Percentiles rank a stretch among this genome's conserved stretches.
phyloP scores from a whole-genome alignment of 257 asterid species.

The Petunia secreta region DNA sequence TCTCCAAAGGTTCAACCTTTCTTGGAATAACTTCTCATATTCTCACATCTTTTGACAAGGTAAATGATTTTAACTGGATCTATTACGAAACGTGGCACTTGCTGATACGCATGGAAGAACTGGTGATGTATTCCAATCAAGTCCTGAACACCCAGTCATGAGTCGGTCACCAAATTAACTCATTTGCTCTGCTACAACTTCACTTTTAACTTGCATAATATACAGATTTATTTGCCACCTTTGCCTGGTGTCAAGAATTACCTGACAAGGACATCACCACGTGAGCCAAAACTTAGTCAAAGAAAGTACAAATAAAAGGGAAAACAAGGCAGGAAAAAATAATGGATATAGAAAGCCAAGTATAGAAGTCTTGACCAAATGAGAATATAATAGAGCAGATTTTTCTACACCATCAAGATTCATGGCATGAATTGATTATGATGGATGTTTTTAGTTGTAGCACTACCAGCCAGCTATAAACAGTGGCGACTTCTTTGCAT shows the following conservation, averaged over 20 bases:
- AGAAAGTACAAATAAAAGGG: neutral
- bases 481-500: neutral
- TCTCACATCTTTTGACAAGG: constrained; percentile 14
- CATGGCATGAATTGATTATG: neutral
- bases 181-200: neutral
- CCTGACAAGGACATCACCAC: constrained; percentile 17
- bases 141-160: neutral
- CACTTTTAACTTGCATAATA: neutral
- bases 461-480: constrained; percentile 9
- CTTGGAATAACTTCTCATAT: constrained; percentile 31
- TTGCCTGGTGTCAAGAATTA: neutral
- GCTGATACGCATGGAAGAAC: no score
- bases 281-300: neutral
- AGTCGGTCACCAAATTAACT: neutral
- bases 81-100: no score
- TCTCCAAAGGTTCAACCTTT: constrained; percentile 26
- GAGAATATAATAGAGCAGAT: neutral
- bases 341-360: neutral
- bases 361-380: neutral
- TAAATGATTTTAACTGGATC: neutral
- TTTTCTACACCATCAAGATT: neutral
- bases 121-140: neutral
- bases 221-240: constrained; percentile 1
- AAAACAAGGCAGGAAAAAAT: neutral
- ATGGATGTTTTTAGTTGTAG: neutral